Evolutionary conservation across 768 basidiomycete species (phyloP), one percentile per base, ranked within the genome.

Genomic region (Leccinum incarnatum): DNA sequence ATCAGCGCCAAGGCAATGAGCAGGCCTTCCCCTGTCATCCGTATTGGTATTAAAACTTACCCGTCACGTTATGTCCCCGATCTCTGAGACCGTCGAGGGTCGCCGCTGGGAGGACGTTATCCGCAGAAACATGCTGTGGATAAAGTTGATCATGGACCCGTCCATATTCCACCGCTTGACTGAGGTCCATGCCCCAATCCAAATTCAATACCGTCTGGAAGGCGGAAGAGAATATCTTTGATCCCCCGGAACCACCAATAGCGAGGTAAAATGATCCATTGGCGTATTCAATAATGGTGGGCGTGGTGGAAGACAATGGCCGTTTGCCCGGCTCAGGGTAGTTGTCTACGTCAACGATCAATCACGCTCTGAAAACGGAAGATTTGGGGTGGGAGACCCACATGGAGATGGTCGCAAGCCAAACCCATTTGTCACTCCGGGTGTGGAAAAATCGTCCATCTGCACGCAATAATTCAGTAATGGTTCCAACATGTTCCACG

Each of bases 381-480:
- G 21, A 51, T 34, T 25, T 30, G 8, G 42, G 17, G 19, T 48
- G 14, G 17, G 3, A 4, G 29, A 70, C 82, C 57, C 70, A 89
- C 91, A 93, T 6, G 90, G 91, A 15, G 89, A 92, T 17, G 93
- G 88, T 75, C 77, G 85, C 50, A 95, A 74, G 0, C 91, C 94
- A 67, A 93, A 96, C 2, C 78, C 84, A 65, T 97, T 96, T 6
- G 92, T 83, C n/a, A 74, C 72, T 3, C 90, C 93, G 1, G 95
- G 95, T 1, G 78, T 87, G 11, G 93, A 90, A 71, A 98, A 98
- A 72, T 98, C 96, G 62, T 94, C 92, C 90, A 93, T 91, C 83
- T 87, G 55, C 27, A 19, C 8, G 6, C 47, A 14, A 58, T 12
- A 8, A n/a, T 59, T 57, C 30, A 54, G 27, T 23, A 15, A 25